Percentiles rank a stretch among this genome's conserved stretches.
Conservation (phyloP, 228 moss, liverwort and hornwort genomes). For the Sphagnum fallax region DNA sequence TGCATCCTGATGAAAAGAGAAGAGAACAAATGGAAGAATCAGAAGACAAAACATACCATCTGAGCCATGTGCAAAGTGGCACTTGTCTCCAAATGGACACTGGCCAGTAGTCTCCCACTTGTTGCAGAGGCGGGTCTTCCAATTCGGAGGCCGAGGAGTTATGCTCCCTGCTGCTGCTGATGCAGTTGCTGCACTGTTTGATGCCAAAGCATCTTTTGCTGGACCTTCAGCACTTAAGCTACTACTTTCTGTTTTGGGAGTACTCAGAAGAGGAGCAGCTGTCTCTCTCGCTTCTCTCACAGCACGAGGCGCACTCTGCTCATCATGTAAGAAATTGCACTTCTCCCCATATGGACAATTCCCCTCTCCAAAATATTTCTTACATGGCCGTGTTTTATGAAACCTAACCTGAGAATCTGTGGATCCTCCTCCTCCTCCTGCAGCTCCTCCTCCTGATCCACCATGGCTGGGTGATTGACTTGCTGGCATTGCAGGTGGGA, state of each 20-base stretch:
- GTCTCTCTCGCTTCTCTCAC: slow-evolving; percentile 62
- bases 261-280: slow-evolving; percentile 13
- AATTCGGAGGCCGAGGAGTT: slow-evolving; percentile 69
- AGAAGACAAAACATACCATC: slow-evolving; percentile 52
- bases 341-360: slow-evolving; percentile 91
- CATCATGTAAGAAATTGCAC: slow-evolving; percentile 91
- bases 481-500: slow-evolving; percentile 31
- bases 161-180: slow-evolving; percentile 41
- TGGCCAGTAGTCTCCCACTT: slow-evolving; percentile 98
- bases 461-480: slow-evolving; percentile 25
- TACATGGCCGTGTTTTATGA: slow-evolving; percentile 94
- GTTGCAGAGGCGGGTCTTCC: slow-evolving; percentile 97
- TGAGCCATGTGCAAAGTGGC: slow-evolving; percentile 91
- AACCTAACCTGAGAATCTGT: slow-evolving; percentile 74
- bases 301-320: slow-evolving; percentile 54
- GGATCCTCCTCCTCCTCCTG: slow-evolving; percentile 15
- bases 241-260: background rate
- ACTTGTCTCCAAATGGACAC: slow-evolving; percentile 90
- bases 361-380: slow-evolving; percentile 84
- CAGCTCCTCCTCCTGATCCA: slow-evolving; percentile 12
- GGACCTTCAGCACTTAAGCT: slow-evolving; percentile 13
- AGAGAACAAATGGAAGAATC: background rate
- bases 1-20: no score
- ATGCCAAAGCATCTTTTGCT: slow-evolving; percentile 22
- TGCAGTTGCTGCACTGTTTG: slow-evolving; percentile 34